These are phyloP conservation scores for Alternaria incomplexa DNA, from an alignment of 2,329 filamentous ascomycete genomes.

Conservation along the genomic window DNA sequence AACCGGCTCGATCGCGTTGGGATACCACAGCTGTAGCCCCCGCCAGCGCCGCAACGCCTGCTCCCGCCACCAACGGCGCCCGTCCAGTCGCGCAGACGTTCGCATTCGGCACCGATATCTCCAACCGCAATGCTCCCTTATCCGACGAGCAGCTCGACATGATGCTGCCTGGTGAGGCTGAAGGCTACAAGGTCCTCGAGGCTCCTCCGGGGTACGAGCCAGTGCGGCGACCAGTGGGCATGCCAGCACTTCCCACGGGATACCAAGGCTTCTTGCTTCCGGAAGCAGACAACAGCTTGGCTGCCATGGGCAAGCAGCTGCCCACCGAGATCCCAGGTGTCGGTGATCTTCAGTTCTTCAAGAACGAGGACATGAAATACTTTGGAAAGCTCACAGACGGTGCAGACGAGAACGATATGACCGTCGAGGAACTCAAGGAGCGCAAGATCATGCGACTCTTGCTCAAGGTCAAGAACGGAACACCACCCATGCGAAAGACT, in stretches of 20 bases:
- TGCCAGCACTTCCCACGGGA: slow-evolving; percentile 72
- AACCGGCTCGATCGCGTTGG: slow-evolving; percentile 43
- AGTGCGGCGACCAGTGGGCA: slow-evolving; percentile 73
- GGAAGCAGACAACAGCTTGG: slow-evolving; percentile 82
- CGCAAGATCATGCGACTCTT: slow-evolving; percentile 97
- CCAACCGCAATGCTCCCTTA: slow-evolving; percentile 77
- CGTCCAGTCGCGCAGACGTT: slow-evolving; percentile 54
- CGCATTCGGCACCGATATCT: slow-evolving; percentile 81
- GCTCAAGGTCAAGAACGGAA: slow-evolving; percentile 98
- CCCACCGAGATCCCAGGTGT: slow-evolving; percentile 96
- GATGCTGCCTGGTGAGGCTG: slow-evolving; percentile 85
- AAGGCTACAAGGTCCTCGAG: slow-evolving; percentile 90
- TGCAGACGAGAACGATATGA: slow-evolving; percentile 87
- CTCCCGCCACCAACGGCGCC: slow-evolving; percentile 31
- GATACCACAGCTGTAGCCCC: slow-evolving; percentile 41
- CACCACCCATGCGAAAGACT: slow-evolving; percentile 97
- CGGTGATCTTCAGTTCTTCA: slow-evolving; percentile 96
- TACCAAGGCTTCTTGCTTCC: slow-evolving; percentile 94
- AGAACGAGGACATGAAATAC: slow-evolving; percentile 97
- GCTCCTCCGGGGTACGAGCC: slow-evolving; percentile 92
- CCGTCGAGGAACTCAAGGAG: slow-evolving; percentile 95
- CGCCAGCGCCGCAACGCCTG: slow-evolving; percentile 27
- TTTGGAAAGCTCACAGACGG: slow-evolving; percentile 97
- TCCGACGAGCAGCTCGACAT: slow-evolving; percentile 94
- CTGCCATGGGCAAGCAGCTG: slow-evolving; percentile 81